Percentiles rank a stretch among this genome's conserved stretches.
Evolutionary conservation across 257 asterid species (phyloP).

Genomic region (Craterostigma plantagineum): DNA sequence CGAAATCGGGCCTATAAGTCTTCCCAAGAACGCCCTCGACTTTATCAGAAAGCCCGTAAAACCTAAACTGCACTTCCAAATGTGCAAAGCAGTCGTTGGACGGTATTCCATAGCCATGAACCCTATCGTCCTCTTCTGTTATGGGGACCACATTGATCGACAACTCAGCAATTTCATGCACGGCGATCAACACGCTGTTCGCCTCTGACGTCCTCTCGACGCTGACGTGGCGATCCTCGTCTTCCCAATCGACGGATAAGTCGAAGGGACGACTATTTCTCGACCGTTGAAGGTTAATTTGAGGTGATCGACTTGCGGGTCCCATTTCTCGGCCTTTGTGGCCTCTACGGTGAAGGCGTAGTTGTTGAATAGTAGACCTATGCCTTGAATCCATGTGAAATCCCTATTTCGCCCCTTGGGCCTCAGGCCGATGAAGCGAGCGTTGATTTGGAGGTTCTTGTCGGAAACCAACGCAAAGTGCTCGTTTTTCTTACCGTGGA

Average conservation of each 20-base stretch:
- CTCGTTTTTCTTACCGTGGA: conserved; percentile 11
- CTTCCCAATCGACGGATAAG: conserved; percentile 17
- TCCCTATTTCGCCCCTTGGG: conserved; percentile 34
- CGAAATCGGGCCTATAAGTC: conserved; percentile 40
- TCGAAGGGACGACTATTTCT: conserved; percentile 16
- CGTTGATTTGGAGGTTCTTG: conserved; percentile 9
- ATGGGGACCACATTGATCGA: conserved; percentile 34
- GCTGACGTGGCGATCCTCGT: conserved; percentile 4
- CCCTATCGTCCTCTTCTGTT: conserved; percentile 35
- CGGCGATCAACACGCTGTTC: conserved; percentile 16
- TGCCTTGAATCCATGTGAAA: conserved; percentile 53
- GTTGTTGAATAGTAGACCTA: conserved; percentile 24
- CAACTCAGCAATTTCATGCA: conserved; percentile 23
- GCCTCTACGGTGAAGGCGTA: conserved; percentile 37
- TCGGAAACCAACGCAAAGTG: conserved; percentile 43
- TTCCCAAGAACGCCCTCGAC: conserved; percentile 51
- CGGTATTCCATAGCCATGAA: conserved; percentile 39
- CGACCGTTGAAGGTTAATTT: conserved; percentile 17
- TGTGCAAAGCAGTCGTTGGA: conserved; percentile 38
- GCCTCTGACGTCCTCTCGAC: conserved; percentile 21
- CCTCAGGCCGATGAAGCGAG: conserved; percentile 49
- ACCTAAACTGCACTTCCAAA: conserved; percentile 45
- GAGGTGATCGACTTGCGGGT: conserved; percentile 24
- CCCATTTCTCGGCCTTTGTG: conserved; percentile 27
- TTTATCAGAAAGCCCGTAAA: conserved; percentile 17